phyloP scores from a whole-genome alignment of 2,329 filamentous ascomycete species.

The Rhexocercosporidium sp. region DNA sequence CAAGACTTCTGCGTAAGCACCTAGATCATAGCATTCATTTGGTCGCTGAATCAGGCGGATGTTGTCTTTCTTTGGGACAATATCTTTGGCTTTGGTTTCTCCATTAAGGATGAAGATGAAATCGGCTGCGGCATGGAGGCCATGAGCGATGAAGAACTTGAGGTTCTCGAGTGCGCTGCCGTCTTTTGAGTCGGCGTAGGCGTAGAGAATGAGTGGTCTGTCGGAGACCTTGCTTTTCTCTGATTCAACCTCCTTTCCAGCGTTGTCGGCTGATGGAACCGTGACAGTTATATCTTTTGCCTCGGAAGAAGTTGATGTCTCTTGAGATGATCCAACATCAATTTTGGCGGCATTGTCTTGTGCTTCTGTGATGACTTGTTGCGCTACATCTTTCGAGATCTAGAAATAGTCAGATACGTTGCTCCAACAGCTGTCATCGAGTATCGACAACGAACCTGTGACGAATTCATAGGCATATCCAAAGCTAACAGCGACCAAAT shows the following conservation, averaged over 20 bases:
- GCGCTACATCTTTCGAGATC: not conserved
- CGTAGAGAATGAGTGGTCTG: slow-evolving; percentile 38
- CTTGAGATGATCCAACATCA: not conserved
- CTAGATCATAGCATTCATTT: slow-evolving; percentile 41
- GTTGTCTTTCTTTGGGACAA: slow-evolving; percentile 33
- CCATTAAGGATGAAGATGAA: slow-evolving; percentile 41
- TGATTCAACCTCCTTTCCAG: not conserved
- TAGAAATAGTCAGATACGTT: not conserved
- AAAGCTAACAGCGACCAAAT: slow-evolving; percentile 19
- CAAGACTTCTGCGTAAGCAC: slow-evolving; percentile 37
- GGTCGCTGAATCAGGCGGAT: slow-evolving; percentile 32
- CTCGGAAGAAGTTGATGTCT: not conserved
- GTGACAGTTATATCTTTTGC: not conserved
- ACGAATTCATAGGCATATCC: slow-evolving; percentile 13
- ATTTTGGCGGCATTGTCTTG: not conserved
- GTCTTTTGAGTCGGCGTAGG: slow-evolving; percentile 35
- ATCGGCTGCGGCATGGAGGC: slow-evolving; percentile 38
- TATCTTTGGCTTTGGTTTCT: slow-evolving; percentile 24
- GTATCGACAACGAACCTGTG: not conserved
- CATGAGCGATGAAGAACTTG: slow-evolving; percentile 39
- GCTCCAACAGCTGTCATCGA: not conserved
- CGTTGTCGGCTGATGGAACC: not conserved
- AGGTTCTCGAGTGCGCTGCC: slow-evolving; percentile 34
- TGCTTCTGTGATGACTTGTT: not conserved
- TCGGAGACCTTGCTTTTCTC: slow-evolving; percentile 10